Percentiles rank a stretch among this genome's conserved stretches.
Evolutionary conservation across 2,329 filamentous ascomycete species (phyloP).

Genomic region (Mycosphaerella sp.): DNA sequence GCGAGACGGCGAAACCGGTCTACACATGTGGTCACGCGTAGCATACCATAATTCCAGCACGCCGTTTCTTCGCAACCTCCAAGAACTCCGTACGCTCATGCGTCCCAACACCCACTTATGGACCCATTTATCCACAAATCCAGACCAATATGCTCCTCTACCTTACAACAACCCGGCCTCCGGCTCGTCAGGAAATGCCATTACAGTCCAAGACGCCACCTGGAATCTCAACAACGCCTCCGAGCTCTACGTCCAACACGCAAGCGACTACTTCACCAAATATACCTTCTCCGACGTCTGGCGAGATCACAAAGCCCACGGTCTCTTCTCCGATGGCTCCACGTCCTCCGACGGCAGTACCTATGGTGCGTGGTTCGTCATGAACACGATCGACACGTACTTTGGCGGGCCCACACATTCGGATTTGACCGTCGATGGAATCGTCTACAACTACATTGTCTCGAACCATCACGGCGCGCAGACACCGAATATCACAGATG

Average conservation of each 20-base stretch:
- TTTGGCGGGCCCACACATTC: conserved; percentile 58
- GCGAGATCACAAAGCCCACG: conserved; percentile 54
- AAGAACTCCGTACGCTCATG: conserved; percentile 58
- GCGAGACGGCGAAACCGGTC: conserved; percentile 55
- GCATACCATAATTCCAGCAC: conserved; percentile 54
- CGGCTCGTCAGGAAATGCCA: conserved; percentile 23
- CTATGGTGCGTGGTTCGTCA: conserved; percentile 58
- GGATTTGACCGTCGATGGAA: conserved; percentile 58
- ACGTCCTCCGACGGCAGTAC: conserved; percentile 47
- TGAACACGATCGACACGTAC: conserved; percentile 59
- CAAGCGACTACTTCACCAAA: conserved; percentile 60
- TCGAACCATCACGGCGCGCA: conserved; percentile 59
- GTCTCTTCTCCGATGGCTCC: conserved; percentile 49
- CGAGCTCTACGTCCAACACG: conserved; percentile 49
- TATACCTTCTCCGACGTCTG: conserved; percentile 57
- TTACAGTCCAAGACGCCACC: conserved; percentile 57
- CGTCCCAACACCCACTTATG: conserved; percentile 55
- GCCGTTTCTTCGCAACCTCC: conserved; percentile 53
- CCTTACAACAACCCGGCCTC: conserved; percentile 42
- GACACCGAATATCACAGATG: conserved; percentile 58
- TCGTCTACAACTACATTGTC: conserved; percentile 60
- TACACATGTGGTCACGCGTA: conserved; percentile 57
- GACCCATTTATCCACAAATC: conserved; percentile 57
- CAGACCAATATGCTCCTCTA: conserved; percentile 49
- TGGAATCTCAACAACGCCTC: conserved; percentile 54